Conservation (phyloP, 2,329 filamentous ascomycete genomes). For the Exophiala alcalophila region DNA sequence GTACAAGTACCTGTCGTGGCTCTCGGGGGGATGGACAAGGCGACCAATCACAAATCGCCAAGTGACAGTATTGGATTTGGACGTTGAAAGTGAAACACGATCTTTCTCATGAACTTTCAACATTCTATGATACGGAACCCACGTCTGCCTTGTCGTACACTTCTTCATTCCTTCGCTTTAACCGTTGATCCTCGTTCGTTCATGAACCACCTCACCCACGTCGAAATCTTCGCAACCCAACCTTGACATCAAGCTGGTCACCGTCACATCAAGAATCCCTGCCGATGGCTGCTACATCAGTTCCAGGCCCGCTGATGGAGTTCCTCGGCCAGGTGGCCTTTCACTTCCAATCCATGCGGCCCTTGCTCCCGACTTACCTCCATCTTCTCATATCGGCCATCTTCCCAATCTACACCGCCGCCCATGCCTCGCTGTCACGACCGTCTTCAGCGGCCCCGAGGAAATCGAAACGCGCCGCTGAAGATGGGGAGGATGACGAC, state of each 20-base stretch:
- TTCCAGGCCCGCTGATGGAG: slow-evolving; percentile 19
- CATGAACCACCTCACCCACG: background rate
- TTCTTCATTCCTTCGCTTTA: no score
- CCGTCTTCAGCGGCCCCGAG: slow-evolving; percentile 72
- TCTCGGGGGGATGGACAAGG: background rate
- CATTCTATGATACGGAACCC: no score
- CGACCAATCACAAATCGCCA: slow-evolving; percentile 17
- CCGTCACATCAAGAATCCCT: no score
- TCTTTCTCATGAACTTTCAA: no score
- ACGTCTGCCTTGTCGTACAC: no score
- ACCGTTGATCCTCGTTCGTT: no score
- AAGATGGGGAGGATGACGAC: slow-evolving; percentile 53
- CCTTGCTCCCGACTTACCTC: slow-evolving; percentile 53
- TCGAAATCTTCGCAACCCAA: no score
- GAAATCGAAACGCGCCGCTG: slow-evolving; percentile 38
- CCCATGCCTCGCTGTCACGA: slow-evolving; percentile 79
- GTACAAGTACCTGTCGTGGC: background rate
- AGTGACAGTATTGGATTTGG: no score
- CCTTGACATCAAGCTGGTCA: no score
- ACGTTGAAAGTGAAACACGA: no score
- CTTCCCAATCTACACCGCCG: slow-evolving; percentile 77
- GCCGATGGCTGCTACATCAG: no score
- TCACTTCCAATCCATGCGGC: slow-evolving; percentile 35
- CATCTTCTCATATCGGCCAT: slow-evolving; percentile 68
- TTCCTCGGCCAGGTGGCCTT: slow-evolving; percentile 26